These are phyloP conservation scores for Aspergillus arachidicola DNA, from an alignment of 2,329 filamentous ascomycete species.

Conservation along the genomic window DNA sequence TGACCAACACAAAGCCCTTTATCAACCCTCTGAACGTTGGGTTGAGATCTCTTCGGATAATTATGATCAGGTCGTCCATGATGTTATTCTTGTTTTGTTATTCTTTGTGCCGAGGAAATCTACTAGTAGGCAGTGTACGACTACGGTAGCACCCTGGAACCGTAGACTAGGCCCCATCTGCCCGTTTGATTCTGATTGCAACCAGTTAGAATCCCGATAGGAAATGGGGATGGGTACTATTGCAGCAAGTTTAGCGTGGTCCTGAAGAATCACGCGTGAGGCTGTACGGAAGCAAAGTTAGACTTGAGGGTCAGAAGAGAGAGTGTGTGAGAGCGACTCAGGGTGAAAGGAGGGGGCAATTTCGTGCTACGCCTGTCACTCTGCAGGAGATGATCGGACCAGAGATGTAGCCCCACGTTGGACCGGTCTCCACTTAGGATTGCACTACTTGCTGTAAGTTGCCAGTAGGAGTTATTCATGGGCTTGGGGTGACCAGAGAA, in stretches of 20 bases:
- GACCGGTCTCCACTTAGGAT: slow-evolving; percentile 1
- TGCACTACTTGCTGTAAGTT: not conserved
- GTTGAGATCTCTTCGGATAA: not conserved
- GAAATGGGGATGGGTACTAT: not conserved
- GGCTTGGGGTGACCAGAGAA: not conserved
- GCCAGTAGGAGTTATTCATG: not conserved
- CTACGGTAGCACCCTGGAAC: not conserved
- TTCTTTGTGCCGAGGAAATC: not conserved
- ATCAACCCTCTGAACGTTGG: not conserved
- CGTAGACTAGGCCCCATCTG: not conserved
- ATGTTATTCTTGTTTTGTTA: not conserved
- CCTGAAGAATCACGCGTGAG: slow-evolving; percentile 5
- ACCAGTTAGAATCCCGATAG: not conserved
- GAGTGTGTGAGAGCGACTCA: too few relatives aligned
- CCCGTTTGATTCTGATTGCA: slow-evolving; percentile 1
- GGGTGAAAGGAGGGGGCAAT: not conserved
- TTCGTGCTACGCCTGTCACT: slow-evolving; percentile 4
- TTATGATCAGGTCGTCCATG: not conserved
- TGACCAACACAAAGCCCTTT: not conserved
- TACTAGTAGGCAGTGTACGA: not conserved
- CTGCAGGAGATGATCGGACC: slow-evolving; percentile 5
- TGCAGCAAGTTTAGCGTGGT: slow-evolving; percentile 1
- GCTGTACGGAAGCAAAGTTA: not conserved
- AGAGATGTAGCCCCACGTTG: slow-evolving; percentile 5
- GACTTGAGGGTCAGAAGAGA: not conserved